Evolutionary conservation across 441 rosid genomes (phyloP), one percentile per base, ranked within the genome.

Genomic region (Cnidoscolus chayamansa): DNA sequence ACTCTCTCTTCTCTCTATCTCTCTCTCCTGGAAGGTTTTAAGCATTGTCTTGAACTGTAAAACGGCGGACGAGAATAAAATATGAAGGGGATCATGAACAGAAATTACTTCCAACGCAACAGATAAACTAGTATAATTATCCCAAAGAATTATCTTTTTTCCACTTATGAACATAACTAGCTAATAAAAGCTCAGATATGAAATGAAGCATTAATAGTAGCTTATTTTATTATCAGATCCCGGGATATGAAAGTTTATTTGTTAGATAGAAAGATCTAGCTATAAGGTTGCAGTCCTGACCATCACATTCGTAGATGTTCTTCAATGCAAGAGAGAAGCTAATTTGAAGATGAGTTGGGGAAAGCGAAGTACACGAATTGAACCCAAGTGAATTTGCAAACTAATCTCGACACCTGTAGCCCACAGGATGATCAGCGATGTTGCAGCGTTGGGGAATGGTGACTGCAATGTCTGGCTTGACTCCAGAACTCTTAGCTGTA

Each of bases 371-470:
- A 0, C 30, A 55, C 30, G 63, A 8, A 17, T 17, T 1, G 49
- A 17, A 76, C 60, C 67, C 12, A 59, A 25, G 49, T 35, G 20
- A 67, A 59, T 50, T 13, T 48, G 50, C 15, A 10, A 47, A 54
- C 73, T 9, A 64, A 92, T 97, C 92, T 89, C 97, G 95, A 73
- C 98, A 94, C 77, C 86, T 84, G 86, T 89, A 92, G 66, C 97
- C 98, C 15, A 86, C 81, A 5, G 97, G 98, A 51, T 96, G 93
- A 78, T 84, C 80, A 64, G 77, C 81, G 40, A 94, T 73, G 83
- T 90, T 86, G 87, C 97, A 94, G 30, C 94, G 89, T 65, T 92
- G 87, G n/a, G 98, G 96, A 71, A 94, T 88, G 78, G 97, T 90
- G 64, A 94, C 66, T 3, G 98, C 96, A 40, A 88, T 68, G 63